Percentiles rank a stretch among this genome's conserved stretches.
Evolutionary conservation across 2,329 filamentous ascomycete species (phyloP).

Genomic region (Penicillium sp.): DNA sequence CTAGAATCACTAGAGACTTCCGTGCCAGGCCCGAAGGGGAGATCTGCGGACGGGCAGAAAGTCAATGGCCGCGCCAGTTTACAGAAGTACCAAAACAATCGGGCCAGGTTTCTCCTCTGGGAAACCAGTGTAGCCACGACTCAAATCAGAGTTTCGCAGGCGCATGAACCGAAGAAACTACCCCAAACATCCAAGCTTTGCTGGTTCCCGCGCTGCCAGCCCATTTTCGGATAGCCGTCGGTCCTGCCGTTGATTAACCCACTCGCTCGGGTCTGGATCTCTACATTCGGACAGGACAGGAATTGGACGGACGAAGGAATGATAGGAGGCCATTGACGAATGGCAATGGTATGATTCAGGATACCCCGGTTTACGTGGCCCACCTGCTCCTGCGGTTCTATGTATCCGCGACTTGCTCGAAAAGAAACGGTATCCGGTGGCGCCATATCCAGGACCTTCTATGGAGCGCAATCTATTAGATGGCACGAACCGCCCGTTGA

Average conservation of each 20-base stretch:
- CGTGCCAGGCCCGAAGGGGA: background rate
- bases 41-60: background rate
- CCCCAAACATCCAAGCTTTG: background rate
- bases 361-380: background rate
- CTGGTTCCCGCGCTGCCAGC: background rate
- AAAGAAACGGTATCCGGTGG: background rate
- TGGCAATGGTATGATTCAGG: slow-evolving; percentile 1
- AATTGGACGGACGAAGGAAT: background rate
- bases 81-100: background rate
- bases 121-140: background rate
- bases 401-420: background rate
- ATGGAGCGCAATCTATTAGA: background rate
- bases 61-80: background rate
- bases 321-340: background rate
- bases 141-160: background rate
- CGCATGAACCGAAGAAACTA: background rate
- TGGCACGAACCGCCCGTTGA: background rate
- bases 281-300: background rate
- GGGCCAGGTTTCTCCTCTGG: slow-evolving; percentile 11
- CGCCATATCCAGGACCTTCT: background rate
- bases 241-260: background rate
- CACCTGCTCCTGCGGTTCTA: background rate
- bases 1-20: background rate
- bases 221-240: background rate
- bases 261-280: background rate